These are phyloP conservation scores for Capsicum chinense DNA, from an alignment of 257 asterid species.

Conservation along the genomic window DNA sequence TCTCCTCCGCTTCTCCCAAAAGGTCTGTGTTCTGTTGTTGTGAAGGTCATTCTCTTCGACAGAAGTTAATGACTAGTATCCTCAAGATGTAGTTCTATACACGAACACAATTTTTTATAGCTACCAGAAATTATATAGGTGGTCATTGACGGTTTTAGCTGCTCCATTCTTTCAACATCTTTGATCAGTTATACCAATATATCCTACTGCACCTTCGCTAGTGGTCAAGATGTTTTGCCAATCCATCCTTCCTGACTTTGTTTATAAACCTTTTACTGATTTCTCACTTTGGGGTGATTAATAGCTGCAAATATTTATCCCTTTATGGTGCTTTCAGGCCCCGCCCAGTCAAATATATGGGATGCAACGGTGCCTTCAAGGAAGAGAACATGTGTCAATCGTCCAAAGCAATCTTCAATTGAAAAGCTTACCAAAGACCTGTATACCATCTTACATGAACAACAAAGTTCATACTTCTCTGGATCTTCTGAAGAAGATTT, in stretches of 20 bases:
- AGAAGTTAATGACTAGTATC: slow-evolving; percentile 6
- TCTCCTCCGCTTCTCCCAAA: slow-evolving; percentile 13
- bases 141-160: slow-evolving; percentile 16
- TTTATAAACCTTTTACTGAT: neutral
- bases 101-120: neutral
- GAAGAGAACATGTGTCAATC: slow-evolving; percentile 84
- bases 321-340: slow-evolving; percentile 56
- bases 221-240: slow-evolving; percentile 9
- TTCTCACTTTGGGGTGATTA: slow-evolving; percentile 2
- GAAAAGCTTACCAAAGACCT: slow-evolving; percentile 92
- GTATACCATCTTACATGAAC: slow-evolving; percentile 86
- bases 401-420: slow-evolving; percentile 82
- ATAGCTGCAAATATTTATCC: slow-evolving; percentile 26
- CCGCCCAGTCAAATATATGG: slow-evolving; percentile 72
- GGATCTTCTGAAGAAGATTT: slow-evolving; percentile 89
- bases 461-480: slow-evolving; percentile 78
- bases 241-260: neutral
- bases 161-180: neutral
- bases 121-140: neutral
- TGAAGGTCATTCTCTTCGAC: neutral
- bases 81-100: slow-evolving; percentile 9
- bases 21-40: slow-evolving; percentile 15
- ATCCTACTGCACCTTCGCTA: neutral
- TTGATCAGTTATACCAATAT: slow-evolving; percentile 11
- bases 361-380: slow-evolving; percentile 85